Conservation (phyloP, 495 filamentous ascomycete species). For the Venustampulla echinocandica region DNA sequence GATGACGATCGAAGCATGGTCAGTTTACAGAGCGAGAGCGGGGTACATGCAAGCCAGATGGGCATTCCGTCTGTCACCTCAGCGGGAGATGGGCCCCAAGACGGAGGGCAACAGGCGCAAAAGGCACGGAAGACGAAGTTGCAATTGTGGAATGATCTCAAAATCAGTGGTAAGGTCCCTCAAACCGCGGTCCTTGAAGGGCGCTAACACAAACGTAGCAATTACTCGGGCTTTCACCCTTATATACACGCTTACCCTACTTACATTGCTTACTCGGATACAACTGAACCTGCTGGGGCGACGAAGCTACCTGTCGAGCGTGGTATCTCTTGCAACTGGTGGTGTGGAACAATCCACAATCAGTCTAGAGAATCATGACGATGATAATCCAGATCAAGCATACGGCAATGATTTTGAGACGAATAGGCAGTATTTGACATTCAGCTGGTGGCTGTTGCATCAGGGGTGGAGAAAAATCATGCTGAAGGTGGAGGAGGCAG, state of each 20-base stretch:
- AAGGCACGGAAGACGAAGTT: conserved; percentile 71
- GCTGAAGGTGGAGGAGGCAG: conserved; percentile 67
- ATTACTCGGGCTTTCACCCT: conserved; percentile 86
- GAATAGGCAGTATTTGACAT: conserved; percentile 86
- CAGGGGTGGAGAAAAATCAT: conserved; percentile 77
- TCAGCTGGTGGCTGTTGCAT: conserved; percentile 97
- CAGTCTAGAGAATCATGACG: conserved; percentile 80
- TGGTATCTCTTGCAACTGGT: conserved; percentile 75
- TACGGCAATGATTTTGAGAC: conserved; percentile 90
- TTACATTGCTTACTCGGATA: conserved; percentile 87
- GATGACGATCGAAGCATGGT: conserved; percentile 72
- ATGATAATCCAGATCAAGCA: conserved; percentile 66
- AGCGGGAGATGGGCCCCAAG: conserved; percentile 30
- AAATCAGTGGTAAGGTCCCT: conserved; percentile 74
- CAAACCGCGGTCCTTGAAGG: too few relatives aligned
- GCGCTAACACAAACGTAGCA: conserved; percentile 40
- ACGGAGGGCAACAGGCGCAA: conserved; percentile 28
- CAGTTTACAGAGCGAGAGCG: conserved; percentile 71
- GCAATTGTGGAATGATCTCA: conserved; percentile 95
- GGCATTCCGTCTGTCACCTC: conserved; percentile 39
- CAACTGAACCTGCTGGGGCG: conserved; percentile 96
- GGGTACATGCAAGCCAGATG: conserved; percentile 69
- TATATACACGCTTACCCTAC: conserved; percentile 79
- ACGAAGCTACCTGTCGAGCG: conserved; percentile 87
- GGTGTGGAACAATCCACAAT: conserved; percentile 55